These are phyloP conservation scores for Cadophora sp. DNA, from an alignment of 2,329 filamentous ascomycete species.

Conservation along the genomic window DNA sequence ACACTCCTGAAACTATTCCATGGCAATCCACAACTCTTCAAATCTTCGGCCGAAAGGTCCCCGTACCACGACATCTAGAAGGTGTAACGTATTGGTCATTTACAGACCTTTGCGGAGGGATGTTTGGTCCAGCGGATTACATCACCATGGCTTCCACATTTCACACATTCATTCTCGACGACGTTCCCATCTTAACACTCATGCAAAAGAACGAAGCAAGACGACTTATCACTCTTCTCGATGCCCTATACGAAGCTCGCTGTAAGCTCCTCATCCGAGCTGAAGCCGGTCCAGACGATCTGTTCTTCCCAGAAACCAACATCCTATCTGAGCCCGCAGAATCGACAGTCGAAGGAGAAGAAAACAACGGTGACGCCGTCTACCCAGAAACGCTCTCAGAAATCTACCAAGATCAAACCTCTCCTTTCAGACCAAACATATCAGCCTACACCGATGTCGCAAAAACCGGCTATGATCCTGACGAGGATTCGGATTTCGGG, in stretches of 20 bases:
- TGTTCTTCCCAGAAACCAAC: constrained; percentile 74
- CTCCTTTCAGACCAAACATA: constrained; percentile 81
- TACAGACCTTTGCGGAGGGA: constrained; percentile 65
- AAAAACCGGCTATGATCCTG: constrained; percentile 59
- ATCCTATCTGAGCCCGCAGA: constrained; percentile 27
- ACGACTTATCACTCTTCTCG: constrained; percentile 79
- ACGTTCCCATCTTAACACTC: constrained; percentile 70
- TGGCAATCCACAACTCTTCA: constrained; percentile 55
- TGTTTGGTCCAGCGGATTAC: constrained; percentile 81
- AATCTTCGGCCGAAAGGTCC: constrained; percentile 69
- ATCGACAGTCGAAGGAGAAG: constrained; percentile 48
- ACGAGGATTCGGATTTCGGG: constrained; percentile 64
- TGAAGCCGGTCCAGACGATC: constrained; percentile 69
- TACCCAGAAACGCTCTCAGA: constrained; percentile 73
- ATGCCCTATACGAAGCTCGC: constrained; percentile 82
- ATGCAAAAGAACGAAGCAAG: constrained; percentile 81
- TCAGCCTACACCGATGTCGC: constrained; percentile 63
- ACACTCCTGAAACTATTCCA: constrained; percentile 40
- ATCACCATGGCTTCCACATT: constrained; percentile 81
- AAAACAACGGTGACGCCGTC: constrained; percentile 56
- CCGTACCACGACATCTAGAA: constrained; percentile 62
- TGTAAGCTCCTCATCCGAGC: constrained; percentile 78
- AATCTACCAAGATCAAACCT: constrained; percentile 78
- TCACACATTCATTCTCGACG: constrained; percentile 77
- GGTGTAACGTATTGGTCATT: constrained; percentile 73